Evolutionary conservation across 495 filamentous ascomycete genomes (phyloP).

Genomic region (Aspergillus conjunctus): DNA sequence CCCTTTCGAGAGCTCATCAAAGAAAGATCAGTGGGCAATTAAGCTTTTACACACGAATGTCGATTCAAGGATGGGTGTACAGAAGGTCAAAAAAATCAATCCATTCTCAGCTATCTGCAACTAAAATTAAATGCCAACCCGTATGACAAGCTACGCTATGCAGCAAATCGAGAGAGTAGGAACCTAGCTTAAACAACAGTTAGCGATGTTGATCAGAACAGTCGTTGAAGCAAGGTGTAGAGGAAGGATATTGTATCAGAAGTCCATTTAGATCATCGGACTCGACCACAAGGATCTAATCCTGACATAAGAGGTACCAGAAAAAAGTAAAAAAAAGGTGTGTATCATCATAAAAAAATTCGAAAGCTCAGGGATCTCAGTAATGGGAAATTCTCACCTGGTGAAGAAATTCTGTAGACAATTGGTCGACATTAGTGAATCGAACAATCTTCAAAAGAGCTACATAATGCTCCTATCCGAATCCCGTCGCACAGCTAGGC

Average conservation of each 20-base stretch:
- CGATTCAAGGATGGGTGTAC: not conserved
- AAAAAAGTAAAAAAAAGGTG: conserved; percentile 51
- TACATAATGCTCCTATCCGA: not conserved
- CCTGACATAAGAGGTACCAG: conserved; percentile 70
- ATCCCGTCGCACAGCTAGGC: conserved; percentile 1
- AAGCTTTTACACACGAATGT: conserved; percentile 2
- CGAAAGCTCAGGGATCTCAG: conserved; percentile 8
- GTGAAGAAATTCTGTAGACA: not conserved
- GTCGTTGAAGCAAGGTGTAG: conserved; percentile 16
- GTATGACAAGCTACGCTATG: conserved; percentile 3
- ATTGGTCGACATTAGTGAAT: not conserved
- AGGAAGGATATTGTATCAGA: conserved; percentile 48
- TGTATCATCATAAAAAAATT: conserved; percentile 49
- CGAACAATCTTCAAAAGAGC: not conserved
- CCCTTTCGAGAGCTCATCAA: no score
- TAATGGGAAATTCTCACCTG: conserved; percentile 35
- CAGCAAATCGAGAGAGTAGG: not conserved
- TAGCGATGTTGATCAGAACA: conserved; percentile 13
- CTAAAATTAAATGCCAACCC: not conserved
- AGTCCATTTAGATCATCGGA: conserved; percentile 65
- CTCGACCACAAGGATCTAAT: conserved; percentile 42
- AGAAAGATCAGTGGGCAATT: not conserved
- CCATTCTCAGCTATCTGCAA: conserved; percentile 1
- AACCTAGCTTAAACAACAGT: conserved; percentile 21
- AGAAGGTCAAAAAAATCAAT: not conserved